Percentiles rank a stretch among this genome's conserved stretches.
These are phyloP conservation scores for Teratosphaeria zuluensis DNA, from an alignment of 2,329 filamentous ascomycete species.

Conservation along the genomic window DNA sequence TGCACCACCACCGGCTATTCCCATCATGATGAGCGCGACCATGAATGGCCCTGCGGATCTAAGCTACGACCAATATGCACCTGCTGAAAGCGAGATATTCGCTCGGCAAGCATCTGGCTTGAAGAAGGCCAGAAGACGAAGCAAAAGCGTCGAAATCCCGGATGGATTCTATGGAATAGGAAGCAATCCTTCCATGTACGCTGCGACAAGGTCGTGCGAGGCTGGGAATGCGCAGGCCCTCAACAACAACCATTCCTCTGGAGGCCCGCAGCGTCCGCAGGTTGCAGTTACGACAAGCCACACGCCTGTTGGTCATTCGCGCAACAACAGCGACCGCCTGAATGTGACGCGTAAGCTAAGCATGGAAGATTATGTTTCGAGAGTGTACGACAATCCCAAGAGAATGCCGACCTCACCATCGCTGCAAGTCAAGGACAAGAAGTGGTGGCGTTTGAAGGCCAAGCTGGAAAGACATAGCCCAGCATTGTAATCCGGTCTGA, in stretches of 20 bases:
- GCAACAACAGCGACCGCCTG: slow-evolving; percentile 8
- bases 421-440: neutral
- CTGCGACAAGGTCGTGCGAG: neutral
- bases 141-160: neutral
- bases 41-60: slow-evolving; percentile 1
- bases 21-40: slow-evolving; percentile 2
- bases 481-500: neutral
- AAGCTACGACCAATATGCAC: slow-evolving; percentile 1
- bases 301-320: slow-evolving; percentile 12
- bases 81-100: slow-evolving; percentile 1
- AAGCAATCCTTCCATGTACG: neutral
- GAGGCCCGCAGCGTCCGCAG: slow-evolving; percentile 4
- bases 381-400: slow-evolving; percentile 8
- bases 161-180: neutral
- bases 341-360: slow-evolving; percentile 3
- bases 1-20: slow-evolving; percentile 3
- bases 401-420: neutral
- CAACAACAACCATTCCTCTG: slow-evolving; percentile 4
- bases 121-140: neutral
- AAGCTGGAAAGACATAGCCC: neutral
- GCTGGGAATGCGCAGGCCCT: slow-evolving; percentile 4
- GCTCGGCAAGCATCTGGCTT: slow-evolving; percentile 3
- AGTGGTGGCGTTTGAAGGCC: neutral
- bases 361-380: slow-evolving; percentile 8
- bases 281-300: slow-evolving; percentile 4